Evolutionary conservation across 2,329 filamentous ascomycete species (phyloP), one percentile per base, ranked within the genome.

Genomic region (Arthroderma uncinatum): DNA sequence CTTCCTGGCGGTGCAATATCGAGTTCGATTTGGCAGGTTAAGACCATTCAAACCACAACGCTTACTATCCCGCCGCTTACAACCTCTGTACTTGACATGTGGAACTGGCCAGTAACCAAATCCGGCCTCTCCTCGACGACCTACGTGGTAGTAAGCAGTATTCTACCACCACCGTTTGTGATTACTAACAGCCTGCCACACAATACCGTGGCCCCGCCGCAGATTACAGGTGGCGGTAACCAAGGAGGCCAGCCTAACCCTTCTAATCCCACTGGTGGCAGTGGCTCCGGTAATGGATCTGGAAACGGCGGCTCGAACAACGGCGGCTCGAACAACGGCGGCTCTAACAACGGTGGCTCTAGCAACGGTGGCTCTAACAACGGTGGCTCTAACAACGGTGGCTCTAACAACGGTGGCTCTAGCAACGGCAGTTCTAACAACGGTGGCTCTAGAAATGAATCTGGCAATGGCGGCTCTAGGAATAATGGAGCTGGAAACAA

Each of bases 1-100:
- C 57, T 56, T 40, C 54, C 57, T 12, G 57, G 54, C 6, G 61
- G 60, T 19, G 39, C 37, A 34, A 42, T 60, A 10, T 59, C 59
- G 9, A 61, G 59, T 16, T 58, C 58, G 3, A 61, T 53, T 14
- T 39, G 48, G 16, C 28, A n/a, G 23, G 25, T 23, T 14, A 57
- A 44, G 33, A 54, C 56, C 1, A 36, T 57, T 4, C n/a, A 54
- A 34, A 30, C 34, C 6, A 57, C 56, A 8, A 54, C 39, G 6
- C 25, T 57, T 14, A 54, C 19, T 34, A 57, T 57, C 16, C 56
- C 56, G 10, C 56, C 56, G 4, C 21, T 50, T 54, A 57, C 21
- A n/a, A 57, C 56, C 4, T 54, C 16, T 34, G 50, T 25, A 10
- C 53, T 57, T 39, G 48, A 57, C 12, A 30, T 57, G 40, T 57